phyloP scores from a whole-genome alignment of 805 yeast genomes.

The Saccharomycopsis amapae region DNA sequence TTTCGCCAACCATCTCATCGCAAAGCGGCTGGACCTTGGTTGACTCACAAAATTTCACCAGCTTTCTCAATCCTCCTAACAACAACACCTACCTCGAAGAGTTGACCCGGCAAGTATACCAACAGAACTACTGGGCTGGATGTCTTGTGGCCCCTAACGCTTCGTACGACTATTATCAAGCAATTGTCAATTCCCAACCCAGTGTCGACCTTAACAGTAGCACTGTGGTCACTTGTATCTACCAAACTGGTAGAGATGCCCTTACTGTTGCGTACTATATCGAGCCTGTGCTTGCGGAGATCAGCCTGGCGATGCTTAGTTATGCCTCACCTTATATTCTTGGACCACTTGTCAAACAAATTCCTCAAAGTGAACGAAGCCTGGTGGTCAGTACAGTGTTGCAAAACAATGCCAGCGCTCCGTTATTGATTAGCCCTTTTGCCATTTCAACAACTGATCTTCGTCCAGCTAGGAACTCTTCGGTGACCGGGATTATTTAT shows the following conservation, averaged over 20 bases:
- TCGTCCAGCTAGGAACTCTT: constrained; percentile 9
- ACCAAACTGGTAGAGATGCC: constrained; percentile 13
- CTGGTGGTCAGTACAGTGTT: neutral
- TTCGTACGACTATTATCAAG: too few relatives aligned
- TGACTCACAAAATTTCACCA: constrained; percentile 3
- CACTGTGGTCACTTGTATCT: constrained; percentile 8
- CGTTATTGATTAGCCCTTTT: constrained; percentile 14
- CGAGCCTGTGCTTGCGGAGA: neutral
- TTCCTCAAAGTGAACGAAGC: too few relatives aligned
- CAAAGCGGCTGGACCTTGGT: constrained; percentile 14
- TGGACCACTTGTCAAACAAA: neutral
- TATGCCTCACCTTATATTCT: constrained; percentile 2
- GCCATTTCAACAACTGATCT: neutral
- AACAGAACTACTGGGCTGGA: constrained; percentile 19
- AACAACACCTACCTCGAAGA: constrained; percentile 7
- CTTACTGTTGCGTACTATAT: constrained; percentile 10
- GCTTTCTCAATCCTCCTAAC: constrained; percentile 1
- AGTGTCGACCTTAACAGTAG: neutral
- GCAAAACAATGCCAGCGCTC: neutral
- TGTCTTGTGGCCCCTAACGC: constrained; percentile 15
- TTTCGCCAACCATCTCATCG: too few relatives aligned
- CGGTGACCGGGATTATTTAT: constrained; percentile 10
- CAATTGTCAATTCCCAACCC: neutral
- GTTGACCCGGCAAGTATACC: constrained; percentile 6
- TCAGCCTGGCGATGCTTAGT: constrained; percentile 1